Base-by-base conservation (phyloP, 176 grass and related monocot species). In the Ampelocalamus luodianensis region DNA sequence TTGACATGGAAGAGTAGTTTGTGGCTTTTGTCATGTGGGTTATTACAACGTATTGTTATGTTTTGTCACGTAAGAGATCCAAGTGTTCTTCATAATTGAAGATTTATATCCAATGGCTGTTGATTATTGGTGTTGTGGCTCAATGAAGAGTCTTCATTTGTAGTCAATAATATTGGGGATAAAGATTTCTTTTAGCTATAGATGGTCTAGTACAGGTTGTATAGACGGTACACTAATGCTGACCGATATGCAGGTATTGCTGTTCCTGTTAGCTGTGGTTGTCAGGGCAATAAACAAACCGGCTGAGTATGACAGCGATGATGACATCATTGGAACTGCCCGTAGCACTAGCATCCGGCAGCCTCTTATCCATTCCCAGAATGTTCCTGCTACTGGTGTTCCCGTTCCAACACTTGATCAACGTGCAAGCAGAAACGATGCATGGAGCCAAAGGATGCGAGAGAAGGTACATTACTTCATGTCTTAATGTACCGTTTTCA, bases 371-470 rank as follows among this genome's bases (percentile, higher is more conserved):
- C 87, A 90, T 82, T 76, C 89, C 69, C 96, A 93, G 84, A 88
- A 82, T 72, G 45, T 62, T 76, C 87, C 89, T 38, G 83, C 89
- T 68, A 88, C 91, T 16, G 91, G 96, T 18, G 93, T 93, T 71
- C 96, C 93, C 6, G 93, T 90, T 54, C 85, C 89, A 50, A 89
- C 87, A 74, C 87, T 98, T 78, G 96, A 98, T 77, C 91, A 95
- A 72, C 93, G 89, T 16, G 72, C 93, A 36, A 90, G 83, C 81
- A 87, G 91, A 80, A 89, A 85, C 20, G 96, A 93, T 88, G 93
- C 91, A 0, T 98, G 96, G 96, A 95, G 96, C 88, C 96, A 98
- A 79, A 89, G 93, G 80, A 98, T 98, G 93, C 90, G 96, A 48
- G 96, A 98, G 77, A 98, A 98, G 93, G 96, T 98, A 95, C 22